Base-by-base conservation (phyloP, 495 filamentous ascomycete species). In the Echria macrotheca region DNA sequence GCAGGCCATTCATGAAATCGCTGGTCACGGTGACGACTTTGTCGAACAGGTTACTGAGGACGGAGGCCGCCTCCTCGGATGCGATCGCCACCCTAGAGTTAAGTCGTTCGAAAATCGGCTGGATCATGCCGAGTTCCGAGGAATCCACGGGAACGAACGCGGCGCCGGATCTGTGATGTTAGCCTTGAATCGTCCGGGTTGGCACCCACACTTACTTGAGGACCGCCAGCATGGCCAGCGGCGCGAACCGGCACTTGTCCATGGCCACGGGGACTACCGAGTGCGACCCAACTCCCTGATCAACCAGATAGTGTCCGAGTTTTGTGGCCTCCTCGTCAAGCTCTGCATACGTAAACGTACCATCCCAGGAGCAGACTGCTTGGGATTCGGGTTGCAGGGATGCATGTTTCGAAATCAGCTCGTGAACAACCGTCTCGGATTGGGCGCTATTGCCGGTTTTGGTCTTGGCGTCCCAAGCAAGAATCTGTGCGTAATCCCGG, bases 141-240 rank as follows among this genome's bases (percentile, higher is more conserved):
- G 67, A 55, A 14, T 74, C 71, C 32, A 73, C 50, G 9, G 71
- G 71, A 1, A 71, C 69, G 42, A 76, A 64, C 2, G 69, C 63
- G 1, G 61, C 70, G 10, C 70, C 70, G n/a, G 69, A 55, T 48
- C 69, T 72, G 48, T 1, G 6, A 40, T n/a, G n/a, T n/a, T n/a
- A n/a, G n/a, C n/a, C n/a, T n/a, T n/a, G n/a, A n/a, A n/a, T n/a
- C n/a, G n/a, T n/a, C n/a, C n/a, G n/a, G n/a, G n/a, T n/a, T n/a
- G n/a, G n/a, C n/a, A n/a, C n/a, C n/a, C n/a, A n/a, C n/a, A n/a
- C n/a, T n/a, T 63, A 72, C 68, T 72, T 69, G 7, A 75, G 52
- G 9, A 75, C 67, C 8, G 69, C 66, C 15, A 76, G 47, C 69
- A 76, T 74, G 17, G 71, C 68, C 22, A 76, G 65, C 9, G 70